These are phyloP conservation scores for Musa balbisiana DNA, from an alignment of 202 grass and related monocot genomes.

Conservation along the genomic window DNA sequence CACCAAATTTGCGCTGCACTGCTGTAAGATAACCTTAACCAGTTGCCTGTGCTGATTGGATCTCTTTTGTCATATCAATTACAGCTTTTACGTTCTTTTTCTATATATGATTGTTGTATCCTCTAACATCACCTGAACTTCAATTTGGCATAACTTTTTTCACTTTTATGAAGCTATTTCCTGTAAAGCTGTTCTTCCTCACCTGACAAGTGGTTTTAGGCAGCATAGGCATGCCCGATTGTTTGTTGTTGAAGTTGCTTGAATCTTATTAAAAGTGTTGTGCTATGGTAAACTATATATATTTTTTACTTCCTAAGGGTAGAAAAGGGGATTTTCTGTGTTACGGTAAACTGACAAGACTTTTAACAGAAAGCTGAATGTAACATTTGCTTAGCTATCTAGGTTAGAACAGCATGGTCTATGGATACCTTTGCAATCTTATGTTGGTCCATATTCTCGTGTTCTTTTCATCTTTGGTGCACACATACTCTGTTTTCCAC, in stretches of 20 bases:
- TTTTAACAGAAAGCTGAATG: too few species aligned
- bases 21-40: conserved; percentile 49
- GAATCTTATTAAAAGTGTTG: not conserved
- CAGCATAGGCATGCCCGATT: not conserved
- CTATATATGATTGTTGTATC: not conserved
- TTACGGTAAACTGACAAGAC: too few species aligned
- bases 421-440: too few species aligned
- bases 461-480: too few species aligned
- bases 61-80: too few species aligned
- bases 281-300: not conserved
- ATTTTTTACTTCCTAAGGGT: too few species aligned
- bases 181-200: not conserved
- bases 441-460: too few species aligned
- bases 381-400: too few species aligned
- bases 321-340: too few species aligned
- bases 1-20: conserved; percentile 82
- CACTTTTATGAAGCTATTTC: not conserved
- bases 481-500: too few species aligned
- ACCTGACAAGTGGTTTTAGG: not conserved
- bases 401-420: too few species aligned
- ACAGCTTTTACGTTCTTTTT: not conserved
- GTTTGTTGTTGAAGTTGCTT: not conserved
- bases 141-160: not conserved
- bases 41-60: not conserved
- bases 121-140: not conserved